Evolutionary conservation across 1,284 basidiomycete genomes (phyloP).

Genomic region (Ustilago hordei): DNA sequence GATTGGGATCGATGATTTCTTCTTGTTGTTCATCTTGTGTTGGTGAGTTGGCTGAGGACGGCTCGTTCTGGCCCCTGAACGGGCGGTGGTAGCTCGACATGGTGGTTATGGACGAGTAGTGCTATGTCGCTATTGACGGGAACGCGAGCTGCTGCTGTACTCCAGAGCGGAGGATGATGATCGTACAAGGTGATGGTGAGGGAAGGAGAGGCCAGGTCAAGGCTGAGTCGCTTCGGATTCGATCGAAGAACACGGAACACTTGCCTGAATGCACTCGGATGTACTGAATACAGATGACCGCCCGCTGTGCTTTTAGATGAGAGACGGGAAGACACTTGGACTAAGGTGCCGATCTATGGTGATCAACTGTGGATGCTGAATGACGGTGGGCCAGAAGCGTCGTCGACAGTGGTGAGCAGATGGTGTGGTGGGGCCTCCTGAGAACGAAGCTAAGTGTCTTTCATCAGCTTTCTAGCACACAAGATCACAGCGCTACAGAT

Average conservation of each 20-base stretch:
- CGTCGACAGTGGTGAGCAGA: not conserved
- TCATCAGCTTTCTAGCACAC: not conserved
- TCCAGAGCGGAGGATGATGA: not conserved
- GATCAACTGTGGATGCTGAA: not conserved
- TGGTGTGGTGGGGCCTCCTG: not conserved
- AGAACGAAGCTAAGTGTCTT: not conserved
- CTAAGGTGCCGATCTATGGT: not conserved
- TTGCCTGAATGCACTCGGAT: no score
- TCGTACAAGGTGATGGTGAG: not conserved
- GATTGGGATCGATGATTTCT: slow-evolving; percentile 46
- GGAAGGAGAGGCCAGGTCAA: not conserved
- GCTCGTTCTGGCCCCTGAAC: slow-evolving; percentile 11
- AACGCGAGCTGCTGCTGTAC: not conserved
- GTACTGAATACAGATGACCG: not conserved
- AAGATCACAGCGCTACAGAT: not conserved
- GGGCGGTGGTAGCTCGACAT: slow-evolving; percentile 36
- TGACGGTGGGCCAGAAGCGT: not conserved
- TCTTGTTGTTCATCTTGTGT: slow-evolving; percentile 3
- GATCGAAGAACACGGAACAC: not conserved
- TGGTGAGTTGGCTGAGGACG: not conserved
- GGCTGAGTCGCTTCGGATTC: not conserved
- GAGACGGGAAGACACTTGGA: not conserved
- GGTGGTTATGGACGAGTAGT: not conserved
- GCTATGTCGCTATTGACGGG: not conserved
- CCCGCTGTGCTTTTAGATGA: not conserved